Base-by-base conservation (phyloP, 208 protist genomes). In the Trypanosoma mega region DNA sequence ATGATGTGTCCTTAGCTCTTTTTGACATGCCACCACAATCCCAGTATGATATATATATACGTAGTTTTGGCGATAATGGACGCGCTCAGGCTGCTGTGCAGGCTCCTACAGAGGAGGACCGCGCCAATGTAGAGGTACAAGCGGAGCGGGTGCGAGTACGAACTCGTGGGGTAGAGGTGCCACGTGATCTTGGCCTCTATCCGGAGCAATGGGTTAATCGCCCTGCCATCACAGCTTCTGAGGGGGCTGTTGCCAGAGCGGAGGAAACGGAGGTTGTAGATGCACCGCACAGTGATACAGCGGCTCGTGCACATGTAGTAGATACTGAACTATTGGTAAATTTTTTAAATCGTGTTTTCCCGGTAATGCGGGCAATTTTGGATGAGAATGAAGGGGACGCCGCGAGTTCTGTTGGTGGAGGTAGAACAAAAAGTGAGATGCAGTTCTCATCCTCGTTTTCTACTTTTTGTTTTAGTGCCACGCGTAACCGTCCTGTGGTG, bases 21-120 rank as follows among this genome's bases (percentile, higher is more conserved):
- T 48, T 81, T 11, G 88, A 92, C 51, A 47, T 84, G 9, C 76
- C 83, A 3, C 88, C 88, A 43, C 88, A 91, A 72, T 84, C 76
- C 23, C 80, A 86, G 68, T 94, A 94, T 68, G 88, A 94, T 33
- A 58, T 90, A 37, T 94, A 91, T 72, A 90, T 94, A 39, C 76
- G 80, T 23, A 83, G 79, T 30, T 90, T 91, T 73, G 73, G 79
- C 14, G 62, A 82, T 37, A 80, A 55, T 36, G 78, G 80, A 3
- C 71, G 64, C 12, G 60, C 72, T 34, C 84, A 90, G 63, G 70
- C 66, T 5, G 72, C 62, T 0, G 73, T 85, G 57, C 82, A 90
- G 69, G 73, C 63, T 18, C 85, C 84, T 9, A 48, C 74, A 0
- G 78, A 89, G 64, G 82, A 90, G 57, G 78, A 89, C 61, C 59